phyloP scores from a whole-genome alignment of 768 basidiomycete species.

The Suillus fuscotomentosus region DNA sequence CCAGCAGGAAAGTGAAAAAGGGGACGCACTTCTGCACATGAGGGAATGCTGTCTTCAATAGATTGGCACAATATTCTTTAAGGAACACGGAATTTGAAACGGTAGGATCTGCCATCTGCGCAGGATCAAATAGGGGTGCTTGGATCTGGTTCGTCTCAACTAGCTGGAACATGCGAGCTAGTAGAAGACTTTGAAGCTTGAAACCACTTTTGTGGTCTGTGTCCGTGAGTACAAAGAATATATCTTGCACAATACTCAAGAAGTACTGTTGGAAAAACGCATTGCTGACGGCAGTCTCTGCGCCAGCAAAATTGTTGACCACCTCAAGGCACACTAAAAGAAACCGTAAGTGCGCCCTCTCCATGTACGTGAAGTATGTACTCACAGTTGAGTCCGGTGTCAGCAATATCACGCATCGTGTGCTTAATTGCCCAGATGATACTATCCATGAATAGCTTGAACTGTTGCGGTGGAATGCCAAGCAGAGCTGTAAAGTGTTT shows the following conservation, averaged over 20 bases:
- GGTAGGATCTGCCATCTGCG: conserved; percentile 63
- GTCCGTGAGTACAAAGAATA: conserved; percentile 96
- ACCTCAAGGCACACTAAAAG: conserved; percentile 84
- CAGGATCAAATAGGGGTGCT: conserved; percentile 81
- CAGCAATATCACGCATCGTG: conserved; percentile 97
- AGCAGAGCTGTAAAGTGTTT: conserved; percentile 59
- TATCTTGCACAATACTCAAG: conserved; percentile 90
- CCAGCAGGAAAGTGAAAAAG: not conserved
- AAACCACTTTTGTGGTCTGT: conserved; percentile 99
- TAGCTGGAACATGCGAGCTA: conserved; percentile 91
- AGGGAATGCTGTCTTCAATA: conserved; percentile 87
- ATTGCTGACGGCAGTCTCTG: conserved; percentile 77
- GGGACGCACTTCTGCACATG: conserved; percentile 78
- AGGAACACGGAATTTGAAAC: conserved; percentile 81
- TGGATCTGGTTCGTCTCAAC: conserved; percentile 80
- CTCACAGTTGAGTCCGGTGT: conserved; percentile 78
- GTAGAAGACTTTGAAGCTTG: conserved; percentile 90
- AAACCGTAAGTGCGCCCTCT: conserved; percentile 8
- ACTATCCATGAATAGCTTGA: conserved; percentile 98
- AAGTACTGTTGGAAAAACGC: conserved; percentile 97
- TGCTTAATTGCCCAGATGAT: conserved; percentile 99
- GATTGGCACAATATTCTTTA: conserved; percentile 80
- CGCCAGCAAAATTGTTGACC: conserved; percentile 89
- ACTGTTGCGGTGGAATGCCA: conserved; percentile 84
- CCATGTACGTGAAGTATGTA: conserved; percentile 4